Base-by-base conservation (phyloP, 1,139 yeast genomes). In the Candida tetrigidarum region DNA sequence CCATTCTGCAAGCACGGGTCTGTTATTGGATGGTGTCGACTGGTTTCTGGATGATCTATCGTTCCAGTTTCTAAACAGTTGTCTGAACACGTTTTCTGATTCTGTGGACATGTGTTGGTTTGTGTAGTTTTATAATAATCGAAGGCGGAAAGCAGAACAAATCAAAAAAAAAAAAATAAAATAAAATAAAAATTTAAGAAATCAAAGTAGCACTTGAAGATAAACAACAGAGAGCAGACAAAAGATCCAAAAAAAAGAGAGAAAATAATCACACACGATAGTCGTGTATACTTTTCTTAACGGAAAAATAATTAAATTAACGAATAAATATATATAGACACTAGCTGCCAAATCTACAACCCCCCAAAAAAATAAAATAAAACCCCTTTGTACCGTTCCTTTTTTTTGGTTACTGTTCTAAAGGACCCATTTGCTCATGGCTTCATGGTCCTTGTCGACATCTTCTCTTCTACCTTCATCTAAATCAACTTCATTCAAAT, bases 1-100 rank as follows among this genome's bases (percentile, higher is more conserved):
- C 80, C 80, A 75, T 41, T 72, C 76, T 5, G 75, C 57, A 32
- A 73, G 60, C 2, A 62, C 62, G 0, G 75, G 72, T n/a, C 63
- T 42, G n/a, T 14, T 26, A 12, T 22, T n/a, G 6, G 48, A 19
- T 16, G 57, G 12, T 14, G 44, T 34, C 38, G 47, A 18, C 40
- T 38, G 37, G 42, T 50, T 45, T 9, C 45, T 18, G 9, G 57
- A 27, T 37, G 58, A 51, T 20, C 70, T 47, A 37, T 56, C 59
- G 45, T 66, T 66, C 79, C 79, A 74, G 58, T 59, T 71, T 41
- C 64, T 63, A 46, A 74, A 66, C 64, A 67, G 77, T 47, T 69
- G 71, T 47, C 76, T 62, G 53, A 74, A 74, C 42, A 67, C 64
- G 50, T 62, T 68, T 50, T 74, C 79, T 41, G 76, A 62, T 41